Conservation (phyloP, 768 basidiomycete genomes). For the Suillus discolor region DNA sequence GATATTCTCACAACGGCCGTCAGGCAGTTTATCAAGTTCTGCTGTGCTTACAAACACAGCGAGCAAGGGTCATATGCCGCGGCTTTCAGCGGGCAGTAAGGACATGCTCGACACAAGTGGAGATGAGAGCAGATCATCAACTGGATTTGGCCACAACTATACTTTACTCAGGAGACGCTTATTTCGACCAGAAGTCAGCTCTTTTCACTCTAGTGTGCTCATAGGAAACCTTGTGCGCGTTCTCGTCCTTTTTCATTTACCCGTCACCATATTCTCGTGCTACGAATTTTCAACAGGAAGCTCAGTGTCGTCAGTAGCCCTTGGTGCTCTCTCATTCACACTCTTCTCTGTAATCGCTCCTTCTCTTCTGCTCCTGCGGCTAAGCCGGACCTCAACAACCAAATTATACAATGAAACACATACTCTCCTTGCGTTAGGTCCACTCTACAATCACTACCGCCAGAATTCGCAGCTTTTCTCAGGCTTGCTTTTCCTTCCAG, state of each 20-base stretch:
- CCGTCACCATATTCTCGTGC: slow-evolving; percentile 88
- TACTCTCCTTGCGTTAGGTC: slow-evolving; percentile 89
- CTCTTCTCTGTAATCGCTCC: slow-evolving; percentile 81
- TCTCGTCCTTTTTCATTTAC: slow-evolving; percentile 93
- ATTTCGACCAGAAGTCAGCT: slow-evolving; percentile 59
- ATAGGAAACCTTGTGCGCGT: slow-evolving; percentile 92
- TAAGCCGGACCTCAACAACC: slow-evolving; percentile 78
- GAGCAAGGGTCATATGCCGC: slow-evolving; percentile 38
- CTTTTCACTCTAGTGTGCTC: slow-evolving; percentile 79
- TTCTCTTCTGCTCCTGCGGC: slow-evolving; percentile 67
- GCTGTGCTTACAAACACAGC: slow-evolving; percentile 17
- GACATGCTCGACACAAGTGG: slow-evolving; percentile 45
- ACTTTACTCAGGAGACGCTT: slow-evolving; percentile 34
- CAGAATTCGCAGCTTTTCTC: slow-evolving; percentile 92
- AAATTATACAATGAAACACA: slow-evolving; percentile 95
- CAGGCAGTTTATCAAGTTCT: slow-evolving; percentile 20
- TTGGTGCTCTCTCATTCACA: slow-evolving; percentile 82
- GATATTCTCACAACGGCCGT: slow-evolving; percentile 35
- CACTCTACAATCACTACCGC: slow-evolving; percentile 93
- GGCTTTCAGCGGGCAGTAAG: slow-evolving; percentile 49
- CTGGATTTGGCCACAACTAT: slow-evolving; percentile 22
- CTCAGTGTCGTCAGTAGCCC: slow-evolving; percentile 62
- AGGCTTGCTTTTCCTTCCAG: slow-evolving; percentile 75
- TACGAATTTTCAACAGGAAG: slow-evolving; percentile 55
- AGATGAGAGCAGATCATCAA: slow-evolving; percentile 35